phyloP scores from a whole-genome alignment of 805 yeast species.

The Zygosaccharomyces rouxii region DNA sequence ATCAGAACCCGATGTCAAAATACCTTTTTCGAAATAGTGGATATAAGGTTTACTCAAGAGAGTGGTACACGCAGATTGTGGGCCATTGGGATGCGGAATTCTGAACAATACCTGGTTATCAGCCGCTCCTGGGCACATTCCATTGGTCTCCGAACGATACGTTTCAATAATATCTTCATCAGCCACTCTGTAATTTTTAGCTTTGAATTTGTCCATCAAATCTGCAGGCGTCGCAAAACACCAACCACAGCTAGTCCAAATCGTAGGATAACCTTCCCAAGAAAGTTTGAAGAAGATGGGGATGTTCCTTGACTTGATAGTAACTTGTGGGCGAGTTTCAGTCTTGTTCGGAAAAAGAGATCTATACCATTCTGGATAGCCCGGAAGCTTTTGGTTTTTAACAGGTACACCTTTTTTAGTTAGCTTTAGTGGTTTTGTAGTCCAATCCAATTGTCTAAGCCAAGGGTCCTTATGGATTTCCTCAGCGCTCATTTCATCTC shows the following conservation, averaged over 20 bases:
- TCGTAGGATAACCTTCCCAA: slow-evolving; percentile 82
- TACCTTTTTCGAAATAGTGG: slow-evolving; percentile 66
- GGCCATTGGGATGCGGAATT: slow-evolving; percentile 87
- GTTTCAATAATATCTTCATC: slow-evolving; percentile 17
- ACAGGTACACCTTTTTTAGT: slow-evolving; percentile 67
- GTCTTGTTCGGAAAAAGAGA: slow-evolving; percentile 42
- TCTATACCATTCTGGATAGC: slow-evolving; percentile 92
- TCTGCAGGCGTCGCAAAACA: slow-evolving; percentile 58
- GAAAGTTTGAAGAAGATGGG: slow-evolving; percentile 70
- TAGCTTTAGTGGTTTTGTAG: slow-evolving; percentile 50
- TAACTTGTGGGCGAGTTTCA: slow-evolving; percentile 47
- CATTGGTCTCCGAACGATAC: slow-evolving; percentile 16
- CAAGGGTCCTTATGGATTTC: slow-evolving; percentile 64
- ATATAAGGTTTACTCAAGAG: slow-evolving; percentile 74
- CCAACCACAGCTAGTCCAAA: slow-evolving; percentile 90
- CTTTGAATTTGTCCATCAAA: slow-evolving; percentile 30
- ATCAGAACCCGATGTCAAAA: slow-evolving; percentile 63
- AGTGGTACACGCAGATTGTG: slow-evolving; percentile 62
- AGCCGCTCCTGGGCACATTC: slow-evolving; percentile 6
- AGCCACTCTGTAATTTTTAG: slow-evolving; percentile 37
- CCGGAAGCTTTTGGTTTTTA: slow-evolving; percentile 77
- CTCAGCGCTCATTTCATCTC: slow-evolving; percentile 36
- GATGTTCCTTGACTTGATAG: slow-evolving; percentile 68
- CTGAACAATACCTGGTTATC: slow-evolving; percentile 45
- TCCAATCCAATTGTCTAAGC: slow-evolving; percentile 90